Evolutionary conservation across 768 basidiomycete species (phyloP).

Genomic region (Candolleomyces eurysporus): DNA sequence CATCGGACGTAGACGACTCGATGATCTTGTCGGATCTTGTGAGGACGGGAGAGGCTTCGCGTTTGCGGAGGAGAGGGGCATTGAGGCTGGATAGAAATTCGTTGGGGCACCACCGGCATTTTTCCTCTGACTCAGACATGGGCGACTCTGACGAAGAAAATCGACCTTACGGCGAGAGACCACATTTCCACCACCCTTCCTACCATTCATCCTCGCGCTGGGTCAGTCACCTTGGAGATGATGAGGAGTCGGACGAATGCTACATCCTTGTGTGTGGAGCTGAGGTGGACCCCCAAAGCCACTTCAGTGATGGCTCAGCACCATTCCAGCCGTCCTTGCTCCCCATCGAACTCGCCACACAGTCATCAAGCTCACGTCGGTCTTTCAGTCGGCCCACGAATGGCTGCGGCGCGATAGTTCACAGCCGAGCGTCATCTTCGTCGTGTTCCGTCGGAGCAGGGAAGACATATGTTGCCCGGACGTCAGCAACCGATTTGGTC

Average conservation of each 20-base stretch:
- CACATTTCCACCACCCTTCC: conserved; percentile 5
- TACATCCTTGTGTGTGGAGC: conserved; percentile 31
- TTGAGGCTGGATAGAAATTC: conserved; percentile 53
- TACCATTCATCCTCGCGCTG: conserved; percentile 10
- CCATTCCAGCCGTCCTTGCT: conserved; percentile 35
- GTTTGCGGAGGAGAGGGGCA: conserved; percentile 71
- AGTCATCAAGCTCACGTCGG: conserved; percentile 19
- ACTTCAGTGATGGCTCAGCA: conserved; percentile 11
- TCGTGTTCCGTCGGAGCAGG: conserved; percentile 13
- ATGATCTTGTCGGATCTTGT: conserved; percentile 74
- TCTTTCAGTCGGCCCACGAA: conserved; percentile 33
- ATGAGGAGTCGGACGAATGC: conserved; percentile 17
- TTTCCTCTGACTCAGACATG: conserved; percentile 8
- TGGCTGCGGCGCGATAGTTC: conserved; percentile 65
- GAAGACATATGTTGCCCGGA: conserved; percentile 49
- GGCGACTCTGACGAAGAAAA: conserved; percentile 13
- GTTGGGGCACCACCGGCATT: conserved; percentile 11
- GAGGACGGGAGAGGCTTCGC: conserved; percentile 71
- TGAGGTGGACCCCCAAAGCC: conserved; percentile 9
- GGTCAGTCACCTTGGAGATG: conserved; percentile 14
- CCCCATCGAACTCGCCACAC: conserved; percentile 32
- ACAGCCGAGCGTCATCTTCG: conserved; percentile 52
- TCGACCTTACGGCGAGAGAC: conserved; percentile 10
- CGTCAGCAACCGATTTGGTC: conserved; percentile 51
- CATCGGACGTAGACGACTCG: conserved; percentile 55